Percentiles rank a stretch among this genome's conserved stretches.
Conservation (phyloP, 2,329 filamentous ascomycete species). For the Triangularia setosa region DNA sequence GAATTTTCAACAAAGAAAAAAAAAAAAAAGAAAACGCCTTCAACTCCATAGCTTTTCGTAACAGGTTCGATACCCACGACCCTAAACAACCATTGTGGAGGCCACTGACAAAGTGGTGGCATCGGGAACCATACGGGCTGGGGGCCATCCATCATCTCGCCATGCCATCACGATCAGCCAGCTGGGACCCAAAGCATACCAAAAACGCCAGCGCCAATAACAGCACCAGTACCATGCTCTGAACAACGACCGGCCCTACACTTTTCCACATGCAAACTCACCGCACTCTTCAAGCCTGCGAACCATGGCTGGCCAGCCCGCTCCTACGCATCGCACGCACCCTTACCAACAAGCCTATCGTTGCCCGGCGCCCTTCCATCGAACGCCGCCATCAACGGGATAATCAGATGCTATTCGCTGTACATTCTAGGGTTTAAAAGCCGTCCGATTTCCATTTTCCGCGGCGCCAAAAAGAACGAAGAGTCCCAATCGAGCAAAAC, state of each 20-base stretch:
- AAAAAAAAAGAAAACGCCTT: too few species aligned
- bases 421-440: slow-evolving; percentile 38
- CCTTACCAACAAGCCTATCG: slow-evolving; percentile 22
- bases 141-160: not conserved
- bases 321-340: slow-evolving; percentile 17
- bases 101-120: not conserved
- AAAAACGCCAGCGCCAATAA: slow-evolving; percentile 11
- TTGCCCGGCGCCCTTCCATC: slow-evolving; percentile 25
- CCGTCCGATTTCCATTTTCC: slow-evolving; percentile 33
- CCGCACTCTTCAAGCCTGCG: slow-evolving; percentile 10
- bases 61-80: not conserved
- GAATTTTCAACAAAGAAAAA: not conserved
- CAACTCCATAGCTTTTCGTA: not conserved
- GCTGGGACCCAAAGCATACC: slow-evolving; percentile 5
- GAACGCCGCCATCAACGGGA: slow-evolving; percentile 32
- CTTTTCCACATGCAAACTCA: slow-evolving; percentile 21
- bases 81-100: not conserved
- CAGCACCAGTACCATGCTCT: slow-evolving; percentile 4
- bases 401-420: slow-evolving; percentile 41
- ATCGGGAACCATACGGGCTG: not conserved
- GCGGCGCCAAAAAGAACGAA: slow-evolving; percentile 16
- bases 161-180: not conserved
- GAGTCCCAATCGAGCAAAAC: slow-evolving; percentile 14
- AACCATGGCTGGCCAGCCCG: slow-evolving; percentile 12
- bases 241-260: slow-evolving; percentile 13